These are phyloP conservation scores for Debaryomyces subglobosus DNA, from an alignment of 1,139 yeast species.

Conservation along the genomic window DNA sequence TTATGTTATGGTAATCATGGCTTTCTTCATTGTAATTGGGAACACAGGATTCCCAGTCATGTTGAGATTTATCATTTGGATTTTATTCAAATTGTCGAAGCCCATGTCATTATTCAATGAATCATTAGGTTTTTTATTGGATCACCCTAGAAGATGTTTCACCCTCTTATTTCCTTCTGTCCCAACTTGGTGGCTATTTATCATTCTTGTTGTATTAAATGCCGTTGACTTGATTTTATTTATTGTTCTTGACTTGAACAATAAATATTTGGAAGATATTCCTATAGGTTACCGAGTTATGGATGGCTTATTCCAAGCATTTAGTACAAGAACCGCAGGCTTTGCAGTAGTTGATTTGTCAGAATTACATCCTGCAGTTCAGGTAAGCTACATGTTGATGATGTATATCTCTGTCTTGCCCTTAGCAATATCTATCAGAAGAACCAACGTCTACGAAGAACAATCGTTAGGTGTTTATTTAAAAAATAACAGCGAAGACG, in stretches of 20 bases:
- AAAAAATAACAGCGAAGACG: slow-evolving; percentile 39
- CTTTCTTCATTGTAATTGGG: slow-evolving; percentile 81
- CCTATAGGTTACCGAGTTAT: slow-evolving; percentile 71
- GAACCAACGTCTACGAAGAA: slow-evolving; percentile 97
- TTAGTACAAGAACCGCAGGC: slow-evolving; percentile 94
- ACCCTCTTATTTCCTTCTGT: slow-evolving; percentile 87
- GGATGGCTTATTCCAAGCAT: slow-evolving; percentile 87
- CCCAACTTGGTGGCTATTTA: slow-evolving; percentile 94
- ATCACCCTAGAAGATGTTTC: slow-evolving; percentile 97
- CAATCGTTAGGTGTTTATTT: slow-evolving; percentile 87
- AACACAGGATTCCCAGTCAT: slow-evolving; percentile 92
- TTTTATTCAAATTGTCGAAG: slow-evolving; percentile 65
- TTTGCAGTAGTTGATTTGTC: slow-evolving; percentile 72
- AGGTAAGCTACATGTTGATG: slow-evolving; percentile 92
- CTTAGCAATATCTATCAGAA: slow-evolving; percentile 90
- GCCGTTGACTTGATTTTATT: slow-evolving; percentile 78
- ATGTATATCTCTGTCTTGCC: slow-evolving; percentile 98
- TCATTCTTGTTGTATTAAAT: slow-evolving; percentile 72
- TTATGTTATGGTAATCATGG: slow-evolving; percentile 62
- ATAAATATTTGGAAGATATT: slow-evolving; percentile 47
- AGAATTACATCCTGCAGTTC: slow-evolving; percentile 82
- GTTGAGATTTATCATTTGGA: slow-evolving; percentile 80
- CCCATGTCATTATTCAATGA: slow-evolving; percentile 70
- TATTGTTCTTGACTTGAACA: slow-evolving; percentile 71
- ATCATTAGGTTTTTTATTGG: slow-evolving; percentile 81